phyloP scores from a whole-genome alignment of 345 rosid genomes.

The Dimocarpus longan region DNA sequence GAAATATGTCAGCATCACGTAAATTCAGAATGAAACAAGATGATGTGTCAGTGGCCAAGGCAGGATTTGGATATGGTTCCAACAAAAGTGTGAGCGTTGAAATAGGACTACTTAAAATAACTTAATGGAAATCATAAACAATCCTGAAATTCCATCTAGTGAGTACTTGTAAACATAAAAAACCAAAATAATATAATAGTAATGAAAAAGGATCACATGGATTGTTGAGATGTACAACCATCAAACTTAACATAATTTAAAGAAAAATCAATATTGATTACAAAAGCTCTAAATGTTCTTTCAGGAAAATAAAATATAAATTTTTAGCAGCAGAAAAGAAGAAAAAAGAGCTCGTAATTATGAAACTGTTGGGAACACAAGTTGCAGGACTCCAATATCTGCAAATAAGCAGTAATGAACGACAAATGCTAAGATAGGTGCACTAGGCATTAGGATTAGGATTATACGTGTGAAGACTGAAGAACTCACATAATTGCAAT shows the following conservation, averaged over 20 bases:
- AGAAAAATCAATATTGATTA: background rate
- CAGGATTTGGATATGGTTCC: background rate
- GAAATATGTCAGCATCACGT: background rate
- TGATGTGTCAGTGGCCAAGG: background rate
- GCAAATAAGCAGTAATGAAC: background rate
- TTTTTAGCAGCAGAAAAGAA: background rate
- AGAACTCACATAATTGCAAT: background rate
- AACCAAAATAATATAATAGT: background rate
- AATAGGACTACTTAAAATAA: background rate
- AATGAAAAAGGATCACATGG: background rate
- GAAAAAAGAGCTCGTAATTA: background rate
- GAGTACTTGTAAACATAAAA: background rate
- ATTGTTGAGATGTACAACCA: background rate
- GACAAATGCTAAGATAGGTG: background rate
- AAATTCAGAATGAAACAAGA: background rate
- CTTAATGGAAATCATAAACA: background rate
- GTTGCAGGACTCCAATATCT: slow-evolving; percentile 4
- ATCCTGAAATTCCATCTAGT: background rate
- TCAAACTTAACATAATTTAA: background rate
- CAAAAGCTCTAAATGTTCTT: background rate
- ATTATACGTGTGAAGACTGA: background rate
- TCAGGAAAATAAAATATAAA: background rate
- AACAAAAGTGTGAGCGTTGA: background rate
- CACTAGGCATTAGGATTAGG: background rate
- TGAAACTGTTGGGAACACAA: background rate